These are phyloP conservation scores for Fraxinus dipetala DNA, from an alignment of 305 asterid species.

Conservation along the genomic window DNA sequence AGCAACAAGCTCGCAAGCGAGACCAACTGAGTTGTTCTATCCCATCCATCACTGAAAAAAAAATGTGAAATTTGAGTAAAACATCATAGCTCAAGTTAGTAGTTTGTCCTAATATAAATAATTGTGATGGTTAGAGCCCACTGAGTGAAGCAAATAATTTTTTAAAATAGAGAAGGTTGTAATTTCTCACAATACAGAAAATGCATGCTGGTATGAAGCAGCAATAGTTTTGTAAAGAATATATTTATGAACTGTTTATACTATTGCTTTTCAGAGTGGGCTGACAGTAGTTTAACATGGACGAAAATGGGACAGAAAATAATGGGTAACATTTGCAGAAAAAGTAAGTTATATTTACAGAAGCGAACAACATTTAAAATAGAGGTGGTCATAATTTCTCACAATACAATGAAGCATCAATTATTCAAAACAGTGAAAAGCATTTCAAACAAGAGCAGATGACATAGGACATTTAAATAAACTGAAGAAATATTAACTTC, in stretches of 20 bases:
- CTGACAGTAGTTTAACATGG: constrained; percentile 1
- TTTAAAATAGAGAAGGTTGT: constrained; percentile 17
- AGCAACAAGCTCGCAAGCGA: constrained; percentile 93
- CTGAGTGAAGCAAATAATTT: constrained; percentile 8
- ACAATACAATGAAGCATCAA: neutral
- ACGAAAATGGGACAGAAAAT: neutral
- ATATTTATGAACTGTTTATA: neutral
- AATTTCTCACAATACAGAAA: constrained; percentile 8
- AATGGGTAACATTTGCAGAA: neutral
- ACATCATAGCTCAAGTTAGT: constrained; percentile 13
- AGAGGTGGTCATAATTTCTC: constrained; percentile 15
- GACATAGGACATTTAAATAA: neutral
- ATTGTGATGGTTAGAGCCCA: constrained; percentile 8
- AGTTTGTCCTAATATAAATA: constrained; percentile 1
- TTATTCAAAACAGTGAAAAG: neutral
- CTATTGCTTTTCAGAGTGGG: constrained; percentile 1
- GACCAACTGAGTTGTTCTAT: constrained; percentile 91
- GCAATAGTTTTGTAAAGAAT: neutral
- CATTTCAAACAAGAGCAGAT: neutral
- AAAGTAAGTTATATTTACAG: neutral
- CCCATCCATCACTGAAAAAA: constrained; percentile 95
- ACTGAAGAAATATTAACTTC: neutral
- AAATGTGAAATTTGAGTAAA: constrained; percentile 19
- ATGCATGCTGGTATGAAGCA: neutral
- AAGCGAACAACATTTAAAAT: constrained; percentile 7